These are phyloP conservation scores for Exobasidium rhododendri DNA, from an alignment of 1,284 basidiomycete species.

Conservation along the genomic window DNA sequence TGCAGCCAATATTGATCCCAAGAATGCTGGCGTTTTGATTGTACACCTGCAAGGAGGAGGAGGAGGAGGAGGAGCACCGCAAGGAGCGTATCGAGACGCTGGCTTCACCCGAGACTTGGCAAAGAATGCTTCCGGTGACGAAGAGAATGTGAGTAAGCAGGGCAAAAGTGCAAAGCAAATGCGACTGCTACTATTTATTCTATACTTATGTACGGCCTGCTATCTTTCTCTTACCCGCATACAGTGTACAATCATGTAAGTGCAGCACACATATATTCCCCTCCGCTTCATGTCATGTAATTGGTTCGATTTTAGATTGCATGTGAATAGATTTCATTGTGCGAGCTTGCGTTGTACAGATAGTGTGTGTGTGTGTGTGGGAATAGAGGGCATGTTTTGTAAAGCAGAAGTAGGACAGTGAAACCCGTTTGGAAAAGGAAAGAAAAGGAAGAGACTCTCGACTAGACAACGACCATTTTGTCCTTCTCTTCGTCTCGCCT, in stretches of 20 bases:
- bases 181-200: not conserved
- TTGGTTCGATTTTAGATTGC: not conserved
- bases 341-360: too few relatives aligned
- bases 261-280: not conserved
- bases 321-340: too few relatives aligned
- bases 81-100: constrained; percentile 38
- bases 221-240: too few relatives aligned
- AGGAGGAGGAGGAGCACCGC: constrained; percentile 15
- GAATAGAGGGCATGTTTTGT: too few relatives aligned
- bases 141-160: constrained; percentile 25
- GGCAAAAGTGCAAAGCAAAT: not conserved
- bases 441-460: too few relatives aligned
- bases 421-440: too few relatives aligned
- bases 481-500: constrained; percentile 38
- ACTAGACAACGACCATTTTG: too few relatives aligned
- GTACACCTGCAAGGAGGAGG: constrained; percentile 67
- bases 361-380: too few relatives aligned
- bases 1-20: constrained; percentile 72
- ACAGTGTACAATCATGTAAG: constrained; percentile 4
- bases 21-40: constrained; percentile 80
- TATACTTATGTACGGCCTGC: too few relatives aligned
- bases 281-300: not conserved
- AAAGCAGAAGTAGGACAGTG: too few relatives aligned
- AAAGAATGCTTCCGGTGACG: constrained; percentile 41
- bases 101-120: constrained; percentile 47